These are phyloP conservation scores for Neopestalotiopsis sp. DNA, from an alignment of 2,329 filamentous ascomycete species.

Conservation along the genomic window DNA sequence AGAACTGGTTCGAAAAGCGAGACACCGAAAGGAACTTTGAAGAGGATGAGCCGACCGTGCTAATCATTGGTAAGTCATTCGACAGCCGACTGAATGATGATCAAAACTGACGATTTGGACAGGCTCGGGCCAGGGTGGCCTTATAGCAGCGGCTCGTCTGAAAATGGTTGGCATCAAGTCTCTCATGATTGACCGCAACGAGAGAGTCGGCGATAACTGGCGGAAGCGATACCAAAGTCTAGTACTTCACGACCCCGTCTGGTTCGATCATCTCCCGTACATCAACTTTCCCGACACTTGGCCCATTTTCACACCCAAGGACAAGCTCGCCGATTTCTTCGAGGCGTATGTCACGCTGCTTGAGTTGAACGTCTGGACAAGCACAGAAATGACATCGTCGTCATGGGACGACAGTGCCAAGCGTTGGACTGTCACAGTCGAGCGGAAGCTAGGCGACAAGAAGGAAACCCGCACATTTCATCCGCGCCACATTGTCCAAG, in stretches of 20 bases:
- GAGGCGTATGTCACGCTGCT: constrained; percentile 68
- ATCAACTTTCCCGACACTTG: constrained; percentile 67
- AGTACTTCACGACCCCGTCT: constrained; percentile 72
- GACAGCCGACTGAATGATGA: background rate
- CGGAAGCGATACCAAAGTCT: constrained; percentile 67
- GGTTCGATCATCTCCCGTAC: constrained; percentile 67
- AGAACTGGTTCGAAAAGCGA: constrained; percentile 67
- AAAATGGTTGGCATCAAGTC: constrained; percentile 62
- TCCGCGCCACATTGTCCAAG: constrained; percentile 69
- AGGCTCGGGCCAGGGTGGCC: constrained; percentile 59
- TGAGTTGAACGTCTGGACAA: constrained; percentile 73
- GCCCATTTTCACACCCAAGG: constrained; percentile 75
- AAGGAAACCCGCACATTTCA: constrained; percentile 58
- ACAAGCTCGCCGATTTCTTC: constrained; percentile 73
- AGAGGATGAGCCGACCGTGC: constrained; percentile 59
- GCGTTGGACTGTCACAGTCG: constrained; percentile 56
- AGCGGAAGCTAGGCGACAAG: constrained; percentile 32
- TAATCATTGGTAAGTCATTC: constrained; percentile 61
- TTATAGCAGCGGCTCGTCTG: constrained; percentile 62
- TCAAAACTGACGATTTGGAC: background rate
- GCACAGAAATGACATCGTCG: constrained; percentile 52
- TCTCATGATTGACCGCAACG: constrained; percentile 64
- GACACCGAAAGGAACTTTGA: constrained; percentile 52
- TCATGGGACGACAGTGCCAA: constrained; percentile 55
- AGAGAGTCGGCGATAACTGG: constrained; percentile 69